phyloP scores from a whole-genome alignment of 1,284 basidiomycete genomes.

The Flammula alnicola region DNA sequence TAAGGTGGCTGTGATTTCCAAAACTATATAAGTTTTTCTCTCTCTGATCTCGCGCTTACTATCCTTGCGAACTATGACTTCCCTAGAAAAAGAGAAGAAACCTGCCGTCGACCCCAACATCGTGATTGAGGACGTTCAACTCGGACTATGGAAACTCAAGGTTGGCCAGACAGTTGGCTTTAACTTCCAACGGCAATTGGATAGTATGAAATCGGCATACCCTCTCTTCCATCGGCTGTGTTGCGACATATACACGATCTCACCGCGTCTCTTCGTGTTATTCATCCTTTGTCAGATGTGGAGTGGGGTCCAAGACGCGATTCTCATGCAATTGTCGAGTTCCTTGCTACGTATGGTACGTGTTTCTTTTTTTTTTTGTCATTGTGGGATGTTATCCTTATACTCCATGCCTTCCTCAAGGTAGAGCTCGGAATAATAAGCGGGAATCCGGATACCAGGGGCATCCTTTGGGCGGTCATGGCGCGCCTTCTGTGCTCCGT shows the following conservation, averaged over 20 bases:
- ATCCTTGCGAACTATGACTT: neutral
- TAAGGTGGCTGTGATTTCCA: neutral
- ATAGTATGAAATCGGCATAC: constrained; percentile 6
- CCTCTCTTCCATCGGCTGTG: constrained; percentile 13
- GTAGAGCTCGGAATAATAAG: constrained; percentile 10
- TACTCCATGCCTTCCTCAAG: neutral
- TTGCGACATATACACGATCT: constrained; percentile 8
- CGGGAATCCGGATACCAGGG: constrained; percentile 3
- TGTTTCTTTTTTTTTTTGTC: neutral
- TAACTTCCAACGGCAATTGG: neutral
- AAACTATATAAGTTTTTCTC: neutral
- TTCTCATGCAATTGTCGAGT: constrained; percentile 18
- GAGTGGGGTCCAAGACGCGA: constrained; percentile 14
- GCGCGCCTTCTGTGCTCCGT: constrained; percentile 6
- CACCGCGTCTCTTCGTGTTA: constrained; percentile 12
- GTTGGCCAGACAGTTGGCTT: constrained; percentile 1
- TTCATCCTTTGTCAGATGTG: constrained; percentile 18
- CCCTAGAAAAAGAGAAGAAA: neutral
- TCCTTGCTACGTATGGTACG: constrained; percentile 13
- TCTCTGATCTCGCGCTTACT: neutral
- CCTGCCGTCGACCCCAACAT: neutral
- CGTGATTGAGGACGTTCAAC: constrained; percentile 9
- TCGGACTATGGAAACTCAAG: constrained; percentile 19
- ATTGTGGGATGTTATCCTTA: no score
- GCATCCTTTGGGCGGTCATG: constrained; percentile 6